Evolutionary conservation across 2,329 filamentous ascomycete species (phyloP), one percentile per base, ranked within the genome.

Genomic region (Colletotrichum lini): DNA sequence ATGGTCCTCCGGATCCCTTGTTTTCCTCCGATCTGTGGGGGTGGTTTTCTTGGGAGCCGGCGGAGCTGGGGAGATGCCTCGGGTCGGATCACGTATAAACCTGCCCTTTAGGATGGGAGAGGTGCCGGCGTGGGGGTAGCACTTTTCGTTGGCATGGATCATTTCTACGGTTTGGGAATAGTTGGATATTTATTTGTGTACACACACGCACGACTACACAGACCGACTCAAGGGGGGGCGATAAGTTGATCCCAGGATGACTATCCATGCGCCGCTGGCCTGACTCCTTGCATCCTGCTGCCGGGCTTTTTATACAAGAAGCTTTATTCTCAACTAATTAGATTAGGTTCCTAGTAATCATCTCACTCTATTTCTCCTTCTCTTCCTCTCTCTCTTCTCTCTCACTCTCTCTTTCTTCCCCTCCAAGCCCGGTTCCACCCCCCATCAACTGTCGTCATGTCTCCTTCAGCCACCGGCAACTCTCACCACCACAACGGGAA

Each of bases 391-490:
- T 30, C 30, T 30, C 30, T 30, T 30, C 30, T 30, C 30, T 30
- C 7, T 8, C 8, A 0, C 30, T 9, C 30, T 30, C 26, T 9
- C 30, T 30, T 7, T 30, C 30, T 30, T 30, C 30, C 30, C 30
- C 30, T 30, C 30, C 30, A 7, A 30, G 30, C 30, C 30, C 30
- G 30, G 8, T 30, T 8, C 30, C 26, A 4, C 26, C 30, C 30
- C 7, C 30, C 30, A 30, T 30, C 6, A 9, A 30, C 30, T 3
- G 30, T 45, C 52, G 42, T 42, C 52, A 63, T 71, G 68, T 68
- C 68, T n/a, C 68, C 68, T 42, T 71, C 68, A 54, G 65, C 53
- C 13, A 71, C 40, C 68, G 68, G 65, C 21, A 63, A 58, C 45
- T 53, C 68, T 47, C 38, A 21, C 23, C 45, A 57, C 45, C 66